A percentile compares a stretch with the other conserved stretches of the same genome.
Conservation (phyloP, 2,329 filamentous ascomycete genomes). For the Neonectria sp. region DNA sequence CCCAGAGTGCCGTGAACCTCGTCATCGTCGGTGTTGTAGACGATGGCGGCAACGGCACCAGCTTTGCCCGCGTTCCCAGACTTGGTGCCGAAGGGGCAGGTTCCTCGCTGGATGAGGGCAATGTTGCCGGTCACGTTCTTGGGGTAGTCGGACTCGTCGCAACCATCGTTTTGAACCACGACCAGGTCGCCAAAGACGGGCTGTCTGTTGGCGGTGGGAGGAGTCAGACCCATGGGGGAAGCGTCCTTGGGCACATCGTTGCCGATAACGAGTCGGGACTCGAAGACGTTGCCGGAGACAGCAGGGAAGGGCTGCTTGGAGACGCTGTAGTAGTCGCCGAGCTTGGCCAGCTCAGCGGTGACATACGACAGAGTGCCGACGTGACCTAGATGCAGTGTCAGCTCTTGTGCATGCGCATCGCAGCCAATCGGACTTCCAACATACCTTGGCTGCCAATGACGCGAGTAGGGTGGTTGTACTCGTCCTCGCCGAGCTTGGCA, state of each 20-base stretch:
- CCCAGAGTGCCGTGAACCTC: conserved; percentile 79
- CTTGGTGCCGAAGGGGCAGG: conserved; percentile 81
- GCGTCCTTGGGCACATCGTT: conserved; percentile 65
- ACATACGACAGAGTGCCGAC: conserved; percentile 76
- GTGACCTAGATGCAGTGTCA: conserved; percentile 64
- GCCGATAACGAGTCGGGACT: conserved; percentile 72
- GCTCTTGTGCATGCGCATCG: background rate
- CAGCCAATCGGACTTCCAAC: conserved; percentile 31
- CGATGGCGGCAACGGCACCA: conserved; percentile 78
- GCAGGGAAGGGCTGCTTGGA: conserved; percentile 77
- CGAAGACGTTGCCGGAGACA: conserved; percentile 71
- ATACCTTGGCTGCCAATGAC: conserved; percentile 78
- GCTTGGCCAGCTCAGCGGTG: conserved; percentile 65
- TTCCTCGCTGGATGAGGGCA: conserved; percentile 79
- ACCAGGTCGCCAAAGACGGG: conserved; percentile 73
- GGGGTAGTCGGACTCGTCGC: conserved; percentile 75
- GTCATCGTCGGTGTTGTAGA: conserved; percentile 81
- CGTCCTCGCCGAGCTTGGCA: conserved; percentile 70
- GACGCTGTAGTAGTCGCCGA: conserved; percentile 74
- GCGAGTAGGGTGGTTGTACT: conserved; percentile 78
- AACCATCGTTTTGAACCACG: conserved; percentile 75
- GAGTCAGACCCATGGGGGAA: conserved; percentile 75
- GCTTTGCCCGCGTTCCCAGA: conserved; percentile 77
- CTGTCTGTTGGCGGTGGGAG: conserved; percentile 72
- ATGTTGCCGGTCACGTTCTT: conserved; percentile 72